Percentiles rank a stretch among this genome's conserved stretches.
Conservation (phyloP, 257 asterid species). For the Solanum etuberosum region DNA sequence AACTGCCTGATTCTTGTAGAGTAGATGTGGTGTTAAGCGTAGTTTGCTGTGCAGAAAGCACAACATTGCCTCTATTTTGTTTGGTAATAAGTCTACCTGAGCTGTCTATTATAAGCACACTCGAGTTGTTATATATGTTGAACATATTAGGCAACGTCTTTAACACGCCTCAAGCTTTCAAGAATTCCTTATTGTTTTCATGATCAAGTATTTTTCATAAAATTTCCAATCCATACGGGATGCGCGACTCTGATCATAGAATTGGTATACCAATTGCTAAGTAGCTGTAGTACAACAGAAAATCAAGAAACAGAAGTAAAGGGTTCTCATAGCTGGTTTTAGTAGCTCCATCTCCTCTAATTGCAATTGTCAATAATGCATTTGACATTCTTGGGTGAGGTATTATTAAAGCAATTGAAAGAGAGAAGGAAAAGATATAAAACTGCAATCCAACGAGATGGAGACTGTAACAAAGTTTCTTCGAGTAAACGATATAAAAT, state of each 20-base stretch:
- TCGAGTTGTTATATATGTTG: not conserved
- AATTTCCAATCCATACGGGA: not conserved
- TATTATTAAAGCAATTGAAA: not conserved
- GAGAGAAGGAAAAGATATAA: not conserved
- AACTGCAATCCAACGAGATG: not conserved
- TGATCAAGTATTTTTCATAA: not conserved
- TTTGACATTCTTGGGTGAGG: not conserved
- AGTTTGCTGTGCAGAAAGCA: not conserved
- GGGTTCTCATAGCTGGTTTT: not conserved
- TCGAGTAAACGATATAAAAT: not conserved
- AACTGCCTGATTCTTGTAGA: not conserved
- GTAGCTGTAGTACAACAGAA: no score
- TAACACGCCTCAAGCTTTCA: not conserved
- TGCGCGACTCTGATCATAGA: not conserved
- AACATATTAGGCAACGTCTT: not conserved
- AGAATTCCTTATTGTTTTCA: not conserved
- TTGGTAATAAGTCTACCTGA: not conserved
- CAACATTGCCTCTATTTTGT: not conserved
- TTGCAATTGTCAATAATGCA: not conserved
- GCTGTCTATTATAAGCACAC: not conserved
- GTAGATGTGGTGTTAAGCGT: not conserved
- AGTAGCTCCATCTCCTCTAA: not conserved
- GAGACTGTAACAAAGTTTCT: not conserved
- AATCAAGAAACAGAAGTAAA: not conserved
- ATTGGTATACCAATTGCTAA: no score